These are phyloP conservation scores for Sextonia rubra DNA, from an alignment of 164 flowering plant genomes.

Conservation along the genomic window DNA sequence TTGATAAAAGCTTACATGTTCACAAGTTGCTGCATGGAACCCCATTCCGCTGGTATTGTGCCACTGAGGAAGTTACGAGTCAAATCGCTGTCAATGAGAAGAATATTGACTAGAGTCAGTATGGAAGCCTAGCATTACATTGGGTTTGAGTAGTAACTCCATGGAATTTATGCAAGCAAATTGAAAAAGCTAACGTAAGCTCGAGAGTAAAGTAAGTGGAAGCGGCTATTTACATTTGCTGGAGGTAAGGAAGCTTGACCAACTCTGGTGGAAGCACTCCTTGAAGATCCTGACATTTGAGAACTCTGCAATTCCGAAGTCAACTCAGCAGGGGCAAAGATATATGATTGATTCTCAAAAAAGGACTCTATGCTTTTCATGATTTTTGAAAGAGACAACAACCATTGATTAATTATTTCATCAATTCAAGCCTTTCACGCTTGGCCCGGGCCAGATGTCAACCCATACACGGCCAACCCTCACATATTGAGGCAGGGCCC, in stretches of 20 bases:
- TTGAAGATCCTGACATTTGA: not conserved
- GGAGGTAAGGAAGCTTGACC: constrained; percentile 2
- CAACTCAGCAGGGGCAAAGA: too few species aligned
- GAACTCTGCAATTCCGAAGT: not conserved
- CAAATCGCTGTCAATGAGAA: constrained; percentile 42
- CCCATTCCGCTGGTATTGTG: constrained; percentile 64
- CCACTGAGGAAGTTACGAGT: constrained; percentile 60
- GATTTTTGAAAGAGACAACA: too few species aligned
- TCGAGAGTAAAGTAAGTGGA: not conserved
- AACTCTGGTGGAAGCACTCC: constrained; percentile 4
- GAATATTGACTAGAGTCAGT: not conserved
- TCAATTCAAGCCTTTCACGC: too few species aligned
- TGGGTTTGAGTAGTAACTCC: not conserved
- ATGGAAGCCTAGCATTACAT: not conserved
- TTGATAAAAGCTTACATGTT: constrained; percentile 35
- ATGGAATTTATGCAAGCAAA: not conserved
- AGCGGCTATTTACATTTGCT: not conserved
- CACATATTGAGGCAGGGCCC: too few species aligned
- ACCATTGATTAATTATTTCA: too few species aligned
- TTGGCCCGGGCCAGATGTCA: too few species aligned
- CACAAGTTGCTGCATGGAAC: constrained; percentile 34
- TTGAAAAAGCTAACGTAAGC: not conserved
- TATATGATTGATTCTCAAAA: too few species aligned
- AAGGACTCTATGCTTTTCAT: too few species aligned
- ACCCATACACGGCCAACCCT: too few species aligned